Conservation (phyloP, 1,139 yeast genomes). For the Hyphopichia fennica region DNA sequence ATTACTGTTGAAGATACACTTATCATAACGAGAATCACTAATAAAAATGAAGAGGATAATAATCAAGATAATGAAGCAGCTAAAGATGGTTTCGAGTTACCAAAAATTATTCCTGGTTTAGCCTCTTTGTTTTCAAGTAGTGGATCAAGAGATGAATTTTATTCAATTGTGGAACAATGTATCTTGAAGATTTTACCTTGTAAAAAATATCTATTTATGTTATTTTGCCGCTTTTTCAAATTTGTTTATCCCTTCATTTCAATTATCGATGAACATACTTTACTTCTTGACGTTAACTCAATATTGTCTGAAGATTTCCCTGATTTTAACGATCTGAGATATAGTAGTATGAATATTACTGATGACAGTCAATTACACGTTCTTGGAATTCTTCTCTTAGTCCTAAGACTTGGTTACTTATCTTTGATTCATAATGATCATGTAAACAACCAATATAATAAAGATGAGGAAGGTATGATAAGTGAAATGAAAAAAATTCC, state of each 20-base stretch:
- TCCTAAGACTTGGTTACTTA: conserved; percentile 39
- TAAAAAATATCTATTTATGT: conserved; percentile 24
- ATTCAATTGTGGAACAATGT: conserved; percentile 28
- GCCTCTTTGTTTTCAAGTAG: conserved; percentile 17
- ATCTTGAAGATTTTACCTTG: conserved; percentile 33
- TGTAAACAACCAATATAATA: conserved; percentile 25
- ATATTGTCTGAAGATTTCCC: conserved; percentile 31
- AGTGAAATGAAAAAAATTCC: conserved; percentile 25
- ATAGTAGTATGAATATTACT: conserved; percentile 23
- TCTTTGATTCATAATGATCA: conserved; percentile 40
- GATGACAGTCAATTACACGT: conserved; percentile 33
- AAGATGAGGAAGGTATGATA: conserved; percentile 29
- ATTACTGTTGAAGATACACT: conserved; percentile 10
- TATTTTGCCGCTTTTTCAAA: conserved; percentile 39
- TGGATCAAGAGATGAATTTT: conserved; percentile 24
- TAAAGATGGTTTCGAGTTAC: conserved; percentile 13
- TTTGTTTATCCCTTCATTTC: conserved; percentile 44
- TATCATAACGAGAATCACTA: conserved; percentile 11
- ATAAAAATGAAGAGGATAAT: conserved; percentile 10
- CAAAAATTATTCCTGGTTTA: conserved; percentile 20
- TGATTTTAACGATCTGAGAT: conserved; percentile 17
- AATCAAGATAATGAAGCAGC: conserved; percentile 11
- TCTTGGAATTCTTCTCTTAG: conserved; percentile 32
- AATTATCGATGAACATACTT: conserved; percentile 31
- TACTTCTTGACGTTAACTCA: conserved; percentile 25